These are phyloP conservation scores for Backusella psychrophila DNA, from an alignment of 192 early-diverging fungal genomes.

Conservation along the genomic window DNA sequence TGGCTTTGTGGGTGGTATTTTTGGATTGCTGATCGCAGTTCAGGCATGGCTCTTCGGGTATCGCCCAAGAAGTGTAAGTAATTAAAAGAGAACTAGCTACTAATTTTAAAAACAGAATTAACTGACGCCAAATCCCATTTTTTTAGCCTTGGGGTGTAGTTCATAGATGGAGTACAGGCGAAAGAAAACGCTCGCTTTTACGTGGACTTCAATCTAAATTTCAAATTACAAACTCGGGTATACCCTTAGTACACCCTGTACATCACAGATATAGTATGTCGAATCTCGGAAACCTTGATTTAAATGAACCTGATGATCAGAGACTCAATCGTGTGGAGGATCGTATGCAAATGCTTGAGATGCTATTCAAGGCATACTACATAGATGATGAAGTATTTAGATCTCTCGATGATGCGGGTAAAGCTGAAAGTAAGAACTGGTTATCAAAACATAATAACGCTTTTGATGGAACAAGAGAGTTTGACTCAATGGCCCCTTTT, in stretches of 20 bases:
- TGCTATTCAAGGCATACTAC: slow-evolving; percentile 26
- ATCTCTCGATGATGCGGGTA: slow-evolving; percentile 12
- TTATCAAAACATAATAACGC: neutral
- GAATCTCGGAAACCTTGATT: neutral
- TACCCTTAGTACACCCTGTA: slow-evolving; percentile 22
- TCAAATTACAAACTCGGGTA: slow-evolving; percentile 3
- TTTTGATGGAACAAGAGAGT: neutral
- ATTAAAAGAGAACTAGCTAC: no score
- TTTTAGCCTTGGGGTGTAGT: slow-evolving; percentile 33
- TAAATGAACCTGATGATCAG: slow-evolving; percentile 12
- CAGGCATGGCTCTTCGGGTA: slow-evolving; percentile 34
- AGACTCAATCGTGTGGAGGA: slow-evolving; percentile 17
- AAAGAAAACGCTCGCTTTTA: slow-evolving; percentile 23
- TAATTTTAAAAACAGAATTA: no score
- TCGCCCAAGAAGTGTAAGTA: slow-evolving; percentile 13
- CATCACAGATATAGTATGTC: slow-evolving; percentile 3
- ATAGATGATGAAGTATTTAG: slow-evolving; percentile 23
- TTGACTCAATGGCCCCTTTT: neutral
- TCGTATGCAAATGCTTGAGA: slow-evolving; percentile 20
- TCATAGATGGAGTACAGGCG: slow-evolving; percentile 32
- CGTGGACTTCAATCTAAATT: slow-evolving; percentile 16
- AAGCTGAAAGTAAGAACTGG: neutral
- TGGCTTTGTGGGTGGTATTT: slow-evolving; percentile 31
- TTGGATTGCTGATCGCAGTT: slow-evolving; percentile 22
- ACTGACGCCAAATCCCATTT: no score